Conservation (phyloP, 495 filamentous ascomycete genomes). For the Penicillium pancosmium region DNA sequence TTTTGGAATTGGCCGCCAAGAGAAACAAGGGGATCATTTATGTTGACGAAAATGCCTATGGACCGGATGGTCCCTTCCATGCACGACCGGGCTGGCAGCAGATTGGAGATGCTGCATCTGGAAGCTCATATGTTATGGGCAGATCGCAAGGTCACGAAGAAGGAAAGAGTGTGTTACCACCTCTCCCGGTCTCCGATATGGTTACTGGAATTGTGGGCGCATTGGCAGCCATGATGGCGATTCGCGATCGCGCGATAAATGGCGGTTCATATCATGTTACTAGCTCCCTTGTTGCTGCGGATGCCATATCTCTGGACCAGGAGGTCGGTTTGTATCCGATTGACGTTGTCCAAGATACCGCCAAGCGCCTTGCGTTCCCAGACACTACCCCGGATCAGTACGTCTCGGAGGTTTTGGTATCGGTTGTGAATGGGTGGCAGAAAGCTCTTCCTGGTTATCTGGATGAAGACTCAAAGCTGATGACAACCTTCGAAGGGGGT, state of each 20-base stretch:
- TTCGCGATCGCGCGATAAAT: constrained; percentile 26
- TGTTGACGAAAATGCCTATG: constrained; percentile 67
- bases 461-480: constrained; percentile 24
- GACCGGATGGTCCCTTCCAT: constrained; percentile 36
- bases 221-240: constrained; percentile 54
- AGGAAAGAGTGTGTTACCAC: constrained; percentile 64
- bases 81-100: constrained; percentile 52
- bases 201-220: constrained; percentile 61
- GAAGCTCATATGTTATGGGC: constrained; percentile 22
- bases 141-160: constrained; percentile 60
- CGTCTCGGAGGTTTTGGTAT: constrained; percentile 32
- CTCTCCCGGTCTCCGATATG: constrained; percentile 74
- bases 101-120: constrained; percentile 45
- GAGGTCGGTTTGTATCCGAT: constrained; percentile 12
- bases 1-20: constrained; percentile 46
- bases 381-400: constrained; percentile 21
- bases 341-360: constrained; percentile 3
- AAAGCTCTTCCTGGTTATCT: constrained; percentile 26
- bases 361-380: background rate
- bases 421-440: constrained; percentile 37
- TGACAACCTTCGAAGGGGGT: constrained; percentile 29
- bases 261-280: constrained; percentile 33
- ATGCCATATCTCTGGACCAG: constrained; percentile 7
- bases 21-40: constrained; percentile 62
- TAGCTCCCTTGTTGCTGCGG: constrained; percentile 18